Evolutionary conservation across 2,329 filamentous ascomycete genomes (phyloP).

Genomic region (Aureobasidium zeae): DNA sequence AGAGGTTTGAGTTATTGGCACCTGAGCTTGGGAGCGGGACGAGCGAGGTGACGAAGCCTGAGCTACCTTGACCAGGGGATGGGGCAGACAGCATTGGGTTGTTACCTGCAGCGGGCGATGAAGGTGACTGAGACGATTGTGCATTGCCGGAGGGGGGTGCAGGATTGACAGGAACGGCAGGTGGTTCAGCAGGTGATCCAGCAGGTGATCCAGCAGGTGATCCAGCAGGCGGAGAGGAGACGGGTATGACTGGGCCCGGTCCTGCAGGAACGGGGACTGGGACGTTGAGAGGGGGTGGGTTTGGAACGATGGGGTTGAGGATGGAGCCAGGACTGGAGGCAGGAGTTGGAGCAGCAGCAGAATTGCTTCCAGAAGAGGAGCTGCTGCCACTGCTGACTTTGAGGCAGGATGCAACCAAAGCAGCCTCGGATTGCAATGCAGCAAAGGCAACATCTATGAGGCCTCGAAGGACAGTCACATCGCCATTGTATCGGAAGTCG

Average conservation of each 20-base stretch:
- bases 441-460: slow-evolving; percentile 14
- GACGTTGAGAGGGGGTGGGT: slow-evolving; percentile 5
- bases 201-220: not conserved
- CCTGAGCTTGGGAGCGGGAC: not conserved
- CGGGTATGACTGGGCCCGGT: not conserved
- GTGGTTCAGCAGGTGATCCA: not conserved
- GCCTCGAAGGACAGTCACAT: slow-evolving; percentile 12
- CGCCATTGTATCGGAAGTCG: slow-evolving; percentile 13
- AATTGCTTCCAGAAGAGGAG: not conserved
- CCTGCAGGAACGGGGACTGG: slow-evolving; percentile 4
- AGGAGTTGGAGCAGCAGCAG: slow-evolving; percentile 1
- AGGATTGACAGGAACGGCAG: not conserved
- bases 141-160: not conserved
- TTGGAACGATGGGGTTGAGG: slow-evolving; percentile 9
- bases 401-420: slow-evolving; percentile 7
- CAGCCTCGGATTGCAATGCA: slow-evolving; percentile 10
- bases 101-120: not conserved
- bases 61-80: not conserved
- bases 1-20: slow-evolving; percentile 1
- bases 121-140: not conserved
- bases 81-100: not conserved
- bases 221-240: not conserved
- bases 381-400: slow-evolving; percentile 1
- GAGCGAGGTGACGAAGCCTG: slow-evolving; percentile 7
- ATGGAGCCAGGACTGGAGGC: slow-evolving; percentile 1